Evolutionary conservation across 768 basidiomycete species (phyloP).

Genomic region (Rhizopogon rudus): DNA sequence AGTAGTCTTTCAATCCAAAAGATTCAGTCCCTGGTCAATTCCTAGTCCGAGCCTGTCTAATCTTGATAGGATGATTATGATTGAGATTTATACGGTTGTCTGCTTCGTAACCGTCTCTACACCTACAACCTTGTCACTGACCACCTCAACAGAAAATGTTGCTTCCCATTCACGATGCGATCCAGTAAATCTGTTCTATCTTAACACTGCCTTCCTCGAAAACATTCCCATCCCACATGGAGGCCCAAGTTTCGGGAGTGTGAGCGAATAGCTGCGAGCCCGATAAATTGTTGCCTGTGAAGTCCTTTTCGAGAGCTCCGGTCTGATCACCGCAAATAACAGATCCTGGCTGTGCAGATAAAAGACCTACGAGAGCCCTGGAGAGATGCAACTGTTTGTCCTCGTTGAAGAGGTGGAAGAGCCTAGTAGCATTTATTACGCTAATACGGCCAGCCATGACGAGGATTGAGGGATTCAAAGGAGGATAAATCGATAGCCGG

Average conservation of each 20-base stretch:
- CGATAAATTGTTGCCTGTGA: background rate
- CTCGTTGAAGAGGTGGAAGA: constrained; percentile 38
- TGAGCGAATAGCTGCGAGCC: constrained; percentile 5
- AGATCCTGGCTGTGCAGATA: constrained; percentile 26
- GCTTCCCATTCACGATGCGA: no score
- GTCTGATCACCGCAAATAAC: constrained; percentile 26
- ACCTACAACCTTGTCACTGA: background rate
- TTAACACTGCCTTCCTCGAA: constrained; percentile 30
- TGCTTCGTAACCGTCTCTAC: background rate
- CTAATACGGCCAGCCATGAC: constrained; percentile 47
- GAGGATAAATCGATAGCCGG: constrained; percentile 23
- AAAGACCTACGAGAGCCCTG: constrained; percentile 20
- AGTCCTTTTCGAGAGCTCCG: constrained; percentile 10
- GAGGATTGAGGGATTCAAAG: constrained; percentile 40
- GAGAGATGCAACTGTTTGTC: constrained; percentile 24
- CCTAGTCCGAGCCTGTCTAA: no score
- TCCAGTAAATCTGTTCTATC: constrained; percentile 16
- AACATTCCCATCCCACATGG: constrained; percentile 13
- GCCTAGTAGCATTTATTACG: constrained; percentile 40
- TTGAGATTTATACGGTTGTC: no score
- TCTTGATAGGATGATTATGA: no score
- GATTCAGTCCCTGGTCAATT: no score
- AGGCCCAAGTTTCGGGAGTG: constrained; percentile 11
- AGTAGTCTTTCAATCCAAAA: no score
- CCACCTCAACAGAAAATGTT: background rate